Evolutionary conservation across 371 early-diverging fungal species (phyloP).

Genomic region (Mortierella polycephala): DNA sequence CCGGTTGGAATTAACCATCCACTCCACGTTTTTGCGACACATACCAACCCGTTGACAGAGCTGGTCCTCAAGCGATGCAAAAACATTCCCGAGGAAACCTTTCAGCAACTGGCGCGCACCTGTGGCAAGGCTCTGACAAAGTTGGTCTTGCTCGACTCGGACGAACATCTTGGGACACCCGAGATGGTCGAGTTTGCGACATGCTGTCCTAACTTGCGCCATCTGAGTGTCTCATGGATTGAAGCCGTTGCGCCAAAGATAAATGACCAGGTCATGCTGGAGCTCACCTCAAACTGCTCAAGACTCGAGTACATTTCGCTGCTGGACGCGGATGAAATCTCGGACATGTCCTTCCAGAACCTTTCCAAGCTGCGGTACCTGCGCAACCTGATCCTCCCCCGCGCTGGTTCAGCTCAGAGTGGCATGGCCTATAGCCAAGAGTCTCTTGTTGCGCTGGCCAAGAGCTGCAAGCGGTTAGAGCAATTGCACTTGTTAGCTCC

Average conservation of each 20-base stretch:
- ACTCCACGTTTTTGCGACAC: constrained; percentile 43
- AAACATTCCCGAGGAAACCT: constrained; percentile 51
- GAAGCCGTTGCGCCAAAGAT: constrained; percentile 45
- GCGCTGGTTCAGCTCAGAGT: constrained; percentile 32
- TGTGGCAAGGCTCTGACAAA: constrained; percentile 53
- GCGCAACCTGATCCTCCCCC: constrained; percentile 49
- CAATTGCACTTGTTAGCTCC: constrained; percentile 49
- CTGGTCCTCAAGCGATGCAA: constrained; percentile 52
- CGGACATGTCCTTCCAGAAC: constrained; percentile 49
- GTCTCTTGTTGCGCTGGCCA: constrained; percentile 41
- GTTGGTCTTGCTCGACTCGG: constrained; percentile 49
- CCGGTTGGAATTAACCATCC: constrained; percentile 41
- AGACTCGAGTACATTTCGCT: constrained; percentile 51
- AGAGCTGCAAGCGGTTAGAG: constrained; percentile 47
- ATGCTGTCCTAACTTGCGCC: constrained; percentile 47
- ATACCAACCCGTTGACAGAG: constrained; percentile 49
- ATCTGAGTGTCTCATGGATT: constrained; percentile 49
- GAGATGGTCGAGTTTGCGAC: constrained; percentile 51
- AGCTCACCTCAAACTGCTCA: constrained; percentile 34
- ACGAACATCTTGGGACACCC: constrained; percentile 34
- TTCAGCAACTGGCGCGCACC: constrained; percentile 42
- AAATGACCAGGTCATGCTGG: constrained; percentile 48
- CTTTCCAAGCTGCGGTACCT: constrained; percentile 44
- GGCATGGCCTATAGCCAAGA: constrained; percentile 48
- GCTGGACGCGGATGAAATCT: constrained; percentile 51